phyloP scores from a whole-genome alignment of 257 asterid genomes.

The Jaltomata sinuosa region DNA sequence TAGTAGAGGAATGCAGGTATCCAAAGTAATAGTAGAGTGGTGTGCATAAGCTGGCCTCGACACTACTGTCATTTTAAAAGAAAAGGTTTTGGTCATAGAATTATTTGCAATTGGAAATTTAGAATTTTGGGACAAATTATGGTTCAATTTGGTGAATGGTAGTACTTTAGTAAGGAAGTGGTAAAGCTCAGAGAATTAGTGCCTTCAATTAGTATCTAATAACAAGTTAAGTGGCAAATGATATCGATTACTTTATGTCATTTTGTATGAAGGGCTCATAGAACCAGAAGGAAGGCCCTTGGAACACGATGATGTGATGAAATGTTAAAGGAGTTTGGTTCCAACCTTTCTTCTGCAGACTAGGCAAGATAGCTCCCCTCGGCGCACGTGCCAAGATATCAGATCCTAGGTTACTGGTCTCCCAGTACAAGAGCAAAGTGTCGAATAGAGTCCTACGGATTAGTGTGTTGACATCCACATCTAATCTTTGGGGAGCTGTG shows the following conservation, averaged over 20 bases:
- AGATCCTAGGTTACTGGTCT: no score
- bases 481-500: no score
- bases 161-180: background rate
- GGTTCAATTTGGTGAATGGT: background rate
- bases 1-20: background rate
- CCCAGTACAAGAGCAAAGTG: no score
- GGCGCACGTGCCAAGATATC: background rate
- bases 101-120: background rate
- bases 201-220: background rate
- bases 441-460: no score
- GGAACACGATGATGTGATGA: background rate
- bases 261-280: background rate
- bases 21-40: background rate
- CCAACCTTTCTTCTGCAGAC: background rate
- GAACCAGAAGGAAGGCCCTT: background rate
- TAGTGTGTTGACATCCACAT: no score
- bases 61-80: background rate
- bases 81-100: background rate
- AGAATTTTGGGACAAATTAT: background rate
- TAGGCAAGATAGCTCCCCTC: background rate
- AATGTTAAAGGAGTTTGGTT: background rate
- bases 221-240: background rate
- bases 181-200: background rate
- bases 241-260: background rate
- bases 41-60: background rate